Percentiles rank a stretch among this genome's conserved stretches.
Evolutionary conservation across 2,329 filamentous ascomycete genomes (phyloP).

Genomic region (Ophiostoma ulmi): DNA sequence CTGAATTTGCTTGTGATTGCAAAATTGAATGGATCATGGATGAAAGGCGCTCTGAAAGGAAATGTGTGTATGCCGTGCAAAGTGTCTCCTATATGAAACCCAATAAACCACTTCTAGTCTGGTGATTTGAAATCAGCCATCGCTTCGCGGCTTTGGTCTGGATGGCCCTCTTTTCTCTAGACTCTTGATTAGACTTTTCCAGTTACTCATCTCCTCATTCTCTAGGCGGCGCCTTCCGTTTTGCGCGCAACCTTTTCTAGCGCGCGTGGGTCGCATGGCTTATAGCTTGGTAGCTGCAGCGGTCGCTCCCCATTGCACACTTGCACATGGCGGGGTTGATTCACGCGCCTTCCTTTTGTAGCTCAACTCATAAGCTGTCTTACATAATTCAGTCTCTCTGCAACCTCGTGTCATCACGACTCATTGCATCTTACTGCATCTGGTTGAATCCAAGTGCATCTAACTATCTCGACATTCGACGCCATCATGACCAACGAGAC

Average conservation of each 20-base stretch:
- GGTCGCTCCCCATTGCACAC: neutral
- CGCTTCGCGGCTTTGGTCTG: neutral
- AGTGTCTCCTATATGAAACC: neutral
- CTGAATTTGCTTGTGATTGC: neutral
- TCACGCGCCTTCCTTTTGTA: neutral
- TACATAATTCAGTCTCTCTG: neutral
- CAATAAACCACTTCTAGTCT: neutral
- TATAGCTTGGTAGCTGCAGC: neutral
- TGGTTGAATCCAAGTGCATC: neutral
- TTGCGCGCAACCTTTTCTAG: constrained; percentile 9
- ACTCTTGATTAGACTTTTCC: neutral
- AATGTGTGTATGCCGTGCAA: neutral
- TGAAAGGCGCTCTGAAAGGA: neutral
- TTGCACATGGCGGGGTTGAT: constrained; percentile 7
- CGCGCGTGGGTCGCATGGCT: neutral
- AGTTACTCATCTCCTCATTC: too few species aligned
- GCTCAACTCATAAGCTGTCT: neutral
- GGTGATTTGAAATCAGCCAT: constrained; percentile 18
- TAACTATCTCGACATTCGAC: neutral
- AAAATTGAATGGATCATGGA: neutral
- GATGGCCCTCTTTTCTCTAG: neutral
- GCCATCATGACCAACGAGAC: constrained; percentile 1
- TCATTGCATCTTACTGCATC: neutral
- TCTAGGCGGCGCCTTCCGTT: neutral
- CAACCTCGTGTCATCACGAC: neutral